phyloP scores from a whole-genome alignment of 148 eudicot species.

The Fagopyrum homotropicum region DNA sequence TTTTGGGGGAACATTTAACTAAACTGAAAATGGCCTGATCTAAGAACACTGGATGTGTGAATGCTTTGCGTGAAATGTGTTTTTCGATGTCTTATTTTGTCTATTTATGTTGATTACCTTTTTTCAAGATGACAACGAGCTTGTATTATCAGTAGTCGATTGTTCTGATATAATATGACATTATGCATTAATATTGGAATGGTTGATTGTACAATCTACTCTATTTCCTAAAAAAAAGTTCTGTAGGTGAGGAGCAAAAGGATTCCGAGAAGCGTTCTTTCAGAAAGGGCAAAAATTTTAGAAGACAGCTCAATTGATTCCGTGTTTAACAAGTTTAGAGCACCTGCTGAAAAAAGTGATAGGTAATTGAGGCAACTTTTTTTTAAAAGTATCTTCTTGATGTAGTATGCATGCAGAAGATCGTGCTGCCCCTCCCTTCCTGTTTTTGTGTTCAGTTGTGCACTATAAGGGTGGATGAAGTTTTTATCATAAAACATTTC shows the following conservation, averaged over 20 bases:
- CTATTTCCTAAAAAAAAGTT: no score
- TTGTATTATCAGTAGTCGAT: no score
- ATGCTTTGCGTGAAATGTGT: background rate
- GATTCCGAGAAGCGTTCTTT: slow-evolving; percentile 49
- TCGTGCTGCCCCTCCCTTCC: background rate
- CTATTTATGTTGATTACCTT: background rate
- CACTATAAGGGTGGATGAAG: no score
- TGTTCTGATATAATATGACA: no score
- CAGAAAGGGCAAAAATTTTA: slow-evolving; percentile 56
- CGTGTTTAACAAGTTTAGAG: slow-evolving; percentile 50
- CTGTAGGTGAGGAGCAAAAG: slow-evolving; percentile 44
- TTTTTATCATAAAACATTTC: background rate
- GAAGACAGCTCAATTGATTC: slow-evolving; percentile 49
- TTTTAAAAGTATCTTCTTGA: background rate
- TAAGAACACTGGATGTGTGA: background rate
- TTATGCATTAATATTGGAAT: no score
- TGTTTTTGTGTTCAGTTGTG: no score
- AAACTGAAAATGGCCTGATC: background rate
- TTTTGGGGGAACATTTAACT: background rate
- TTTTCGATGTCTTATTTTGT: background rate
- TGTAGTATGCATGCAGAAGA: background rate
- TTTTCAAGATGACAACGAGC: background rate
- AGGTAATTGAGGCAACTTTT: slow-evolving; percentile 40
- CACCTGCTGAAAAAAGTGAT: slow-evolving; percentile 44
- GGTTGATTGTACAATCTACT: no score